These are phyloP conservation scores for Fimicolochytrium jonesii DNA, from an alignment of 192 early-diverging fungal species.

Conservation along the genomic window DNA sequence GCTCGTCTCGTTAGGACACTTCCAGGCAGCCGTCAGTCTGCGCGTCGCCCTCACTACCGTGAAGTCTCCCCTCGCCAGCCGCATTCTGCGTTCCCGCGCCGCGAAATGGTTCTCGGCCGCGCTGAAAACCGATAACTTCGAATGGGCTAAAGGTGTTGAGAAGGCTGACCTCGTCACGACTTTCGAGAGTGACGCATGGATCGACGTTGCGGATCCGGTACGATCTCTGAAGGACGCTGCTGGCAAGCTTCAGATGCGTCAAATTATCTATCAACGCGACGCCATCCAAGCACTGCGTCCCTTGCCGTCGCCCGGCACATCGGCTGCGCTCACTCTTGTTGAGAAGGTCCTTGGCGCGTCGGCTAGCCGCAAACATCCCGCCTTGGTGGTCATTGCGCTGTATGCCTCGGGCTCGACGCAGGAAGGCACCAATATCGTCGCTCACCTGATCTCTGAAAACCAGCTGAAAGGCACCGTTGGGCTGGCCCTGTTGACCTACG, in stretches of 20 bases:
- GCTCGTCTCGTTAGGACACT: not conserved
- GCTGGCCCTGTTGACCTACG: not conserved
- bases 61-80: not conserved
- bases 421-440: not conserved
- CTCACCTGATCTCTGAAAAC: not conserved
- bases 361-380: not conserved
- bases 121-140: not conserved
- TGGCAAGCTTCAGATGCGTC: not conserved
- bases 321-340: not conserved
- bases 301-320: not conserved
- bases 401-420: not conserved
- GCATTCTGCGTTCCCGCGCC: not conserved
- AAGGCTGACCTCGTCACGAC: too few relatives aligned
- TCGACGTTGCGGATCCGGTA: not conserved
- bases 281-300: not conserved
- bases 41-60: not conserved
- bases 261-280: not conserved
- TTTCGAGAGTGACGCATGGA: constrained; percentile 3
- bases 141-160: too few relatives aligned
- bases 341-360: not conserved
- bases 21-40: not conserved
- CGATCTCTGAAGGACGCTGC: not conserved
- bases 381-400: not conserved
- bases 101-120: not conserved
- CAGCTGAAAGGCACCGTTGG: not conserved